Evolutionary conservation across 202 grass and related monocot species (phyloP).

Genomic region (Carex arenaria): DNA sequence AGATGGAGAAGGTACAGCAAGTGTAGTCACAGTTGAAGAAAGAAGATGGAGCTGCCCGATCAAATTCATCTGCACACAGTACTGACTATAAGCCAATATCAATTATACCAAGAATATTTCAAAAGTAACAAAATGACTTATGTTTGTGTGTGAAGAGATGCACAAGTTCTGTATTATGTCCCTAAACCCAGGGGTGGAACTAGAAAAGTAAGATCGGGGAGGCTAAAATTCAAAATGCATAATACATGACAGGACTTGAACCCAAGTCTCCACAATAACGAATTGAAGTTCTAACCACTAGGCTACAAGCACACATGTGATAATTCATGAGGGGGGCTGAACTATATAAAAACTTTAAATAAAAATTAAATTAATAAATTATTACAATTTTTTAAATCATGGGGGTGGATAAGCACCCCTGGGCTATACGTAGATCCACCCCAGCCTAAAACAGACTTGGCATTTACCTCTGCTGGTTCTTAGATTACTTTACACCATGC

Average conservation of each 20-base stretch:
- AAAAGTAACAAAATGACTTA: not conserved
- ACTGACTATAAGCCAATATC: conserved; percentile 29
- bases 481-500: not conserved
- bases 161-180: conserved; percentile 1
- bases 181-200: not conserved
- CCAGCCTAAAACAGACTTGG: not conserved
- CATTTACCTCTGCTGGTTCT: not conserved
- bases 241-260: too few relatives aligned
- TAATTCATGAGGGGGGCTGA: too few relatives aligned
- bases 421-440: too few relatives aligned
- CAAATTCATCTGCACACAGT: conserved; percentile 73
- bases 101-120: not conserved
- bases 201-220: too few relatives aligned
- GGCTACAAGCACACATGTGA: too few relatives aligned
- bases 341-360: too few relatives aligned
- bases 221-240: too few relatives aligned
- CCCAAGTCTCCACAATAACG: too few relatives aligned
- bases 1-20: conserved; percentile 92
- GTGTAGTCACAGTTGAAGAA: conserved; percentile 88
- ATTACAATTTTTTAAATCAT: too few relatives aligned
- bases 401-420: too few relatives aligned
- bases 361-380: too few relatives aligned
- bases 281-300: too few relatives aligned
- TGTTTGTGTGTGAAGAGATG: not conserved
- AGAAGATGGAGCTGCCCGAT: conserved; percentile 98